phyloP scores from a whole-genome alignment of 768 basidiomycete species.

The Gloeostereum incarnatum region DNA sequence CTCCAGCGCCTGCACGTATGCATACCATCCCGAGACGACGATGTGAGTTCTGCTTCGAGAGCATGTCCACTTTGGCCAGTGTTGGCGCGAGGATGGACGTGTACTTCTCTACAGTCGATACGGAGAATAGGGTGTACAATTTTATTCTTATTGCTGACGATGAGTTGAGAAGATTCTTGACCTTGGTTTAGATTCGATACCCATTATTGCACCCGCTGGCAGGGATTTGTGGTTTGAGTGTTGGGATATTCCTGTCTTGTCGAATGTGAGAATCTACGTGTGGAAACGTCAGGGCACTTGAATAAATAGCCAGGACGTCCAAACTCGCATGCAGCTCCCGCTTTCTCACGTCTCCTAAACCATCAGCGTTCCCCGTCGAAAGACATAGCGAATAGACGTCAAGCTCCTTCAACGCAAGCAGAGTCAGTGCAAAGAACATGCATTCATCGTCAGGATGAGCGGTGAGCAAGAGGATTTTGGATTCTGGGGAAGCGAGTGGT shows the following conservation, averaged over 20 bases:
- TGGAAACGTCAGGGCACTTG: constrained; percentile 12
- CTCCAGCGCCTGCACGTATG: constrained; percentile 44
- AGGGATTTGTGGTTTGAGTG: constrained; percentile 85
- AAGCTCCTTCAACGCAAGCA: constrained; percentile 39
- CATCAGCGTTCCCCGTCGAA: constrained; percentile 63
- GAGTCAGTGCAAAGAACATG: constrained; percentile 88
- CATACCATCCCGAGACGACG: constrained; percentile 47
- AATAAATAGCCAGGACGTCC: constrained; percentile 39
- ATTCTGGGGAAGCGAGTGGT: no score
- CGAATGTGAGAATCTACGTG: constrained; percentile 78
- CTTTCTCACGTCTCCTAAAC: constrained; percentile 37
- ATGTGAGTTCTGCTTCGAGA: constrained; percentile 15
- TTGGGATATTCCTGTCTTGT: constrained; percentile 62
- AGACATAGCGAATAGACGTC: constrained; percentile 61
- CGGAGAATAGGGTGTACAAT: constrained; percentile 54
- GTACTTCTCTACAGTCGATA: constrained; percentile 53
- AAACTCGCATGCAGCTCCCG: constrained; percentile 40
- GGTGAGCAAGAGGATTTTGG: constrained; percentile 62
- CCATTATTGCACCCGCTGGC: constrained; percentile 44
- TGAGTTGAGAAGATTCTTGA: no score
- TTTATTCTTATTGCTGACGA: constrained; percentile 22
- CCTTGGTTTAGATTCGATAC: no score
- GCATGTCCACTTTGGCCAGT: constrained; percentile 37
- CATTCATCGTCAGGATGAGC: constrained; percentile 95
- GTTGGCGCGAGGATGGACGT: constrained; percentile 41